phyloP scores from a whole-genome alignment of 2,329 filamentous ascomycete genomes.

The Aspergillus fumigatiaffinis region DNA sequence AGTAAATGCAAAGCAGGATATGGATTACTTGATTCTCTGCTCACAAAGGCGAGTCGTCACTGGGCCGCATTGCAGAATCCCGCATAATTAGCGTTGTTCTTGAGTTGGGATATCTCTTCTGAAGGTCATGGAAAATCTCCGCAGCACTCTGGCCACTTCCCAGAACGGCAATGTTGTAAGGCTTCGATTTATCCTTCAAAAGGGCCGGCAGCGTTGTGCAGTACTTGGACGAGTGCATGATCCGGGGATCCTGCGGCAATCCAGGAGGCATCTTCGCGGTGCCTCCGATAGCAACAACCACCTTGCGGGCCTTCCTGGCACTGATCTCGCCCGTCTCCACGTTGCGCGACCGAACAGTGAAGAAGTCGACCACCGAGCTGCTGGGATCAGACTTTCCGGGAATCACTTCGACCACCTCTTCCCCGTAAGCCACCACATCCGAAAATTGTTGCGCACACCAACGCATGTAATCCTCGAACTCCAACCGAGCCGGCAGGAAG shows the following conservation, averaged over 20 bases:
- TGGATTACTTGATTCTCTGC: slow-evolving; percentile 25
- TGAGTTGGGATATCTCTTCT: slow-evolving; percentile 75
- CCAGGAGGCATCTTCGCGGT: slow-evolving; percentile 66
- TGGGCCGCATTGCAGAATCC: slow-evolving; percentile 77
- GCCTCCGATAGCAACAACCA: slow-evolving; percentile 64
- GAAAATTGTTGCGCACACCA: slow-evolving; percentile 85
- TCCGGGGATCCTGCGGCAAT: slow-evolving; percentile 64
- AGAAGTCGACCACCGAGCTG: slow-evolving; percentile 56
- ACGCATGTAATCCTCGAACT: slow-evolving; percentile 93
- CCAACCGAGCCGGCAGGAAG: slow-evolving; percentile 77
- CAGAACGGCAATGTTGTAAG: slow-evolving; percentile 75
- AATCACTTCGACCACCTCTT: slow-evolving; percentile 69
- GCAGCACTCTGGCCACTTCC: slow-evolving; percentile 90
- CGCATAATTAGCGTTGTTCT: slow-evolving; percentile 76
- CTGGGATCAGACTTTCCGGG: slow-evolving; percentile 51
- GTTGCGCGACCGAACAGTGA: slow-evolving; percentile 65
- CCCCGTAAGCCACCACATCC: slow-evolving; percentile 68
- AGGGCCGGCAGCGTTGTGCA: slow-evolving; percentile 44
- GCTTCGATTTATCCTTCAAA: slow-evolving; percentile 34
- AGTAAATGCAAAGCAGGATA: slow-evolving; percentile 2
- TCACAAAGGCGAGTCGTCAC: slow-evolving; percentile 94
- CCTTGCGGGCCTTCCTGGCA: slow-evolving; percentile 44
- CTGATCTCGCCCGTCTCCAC: slow-evolving; percentile 42
- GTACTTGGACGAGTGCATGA: slow-evolving; percentile 89
- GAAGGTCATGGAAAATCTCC: slow-evolving; percentile 90